These are phyloP conservation scores for Graphilbum ipis-grandicollis DNA, from an alignment of 2,329 filamentous ascomycete genomes.

Conservation along the genomic window DNA sequence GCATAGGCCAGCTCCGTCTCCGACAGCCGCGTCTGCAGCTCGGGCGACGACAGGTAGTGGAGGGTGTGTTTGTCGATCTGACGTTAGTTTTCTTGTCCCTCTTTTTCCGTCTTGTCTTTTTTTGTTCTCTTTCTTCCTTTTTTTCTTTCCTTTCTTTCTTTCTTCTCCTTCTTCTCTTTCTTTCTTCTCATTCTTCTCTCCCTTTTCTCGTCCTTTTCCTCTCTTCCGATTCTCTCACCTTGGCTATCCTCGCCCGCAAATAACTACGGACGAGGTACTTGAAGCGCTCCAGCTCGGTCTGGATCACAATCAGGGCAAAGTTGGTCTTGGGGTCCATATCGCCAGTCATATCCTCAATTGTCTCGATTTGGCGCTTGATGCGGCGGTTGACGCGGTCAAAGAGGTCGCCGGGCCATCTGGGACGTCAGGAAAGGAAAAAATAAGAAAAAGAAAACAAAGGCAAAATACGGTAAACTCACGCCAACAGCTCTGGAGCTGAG, in stretches of 20 bases:
- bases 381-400: slow-evolving; percentile 68
- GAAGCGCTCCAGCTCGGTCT: slow-evolving; percentile 88
- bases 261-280: slow-evolving; percentile 81
- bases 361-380: slow-evolving; percentile 21
- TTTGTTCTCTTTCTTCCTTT: background rate
- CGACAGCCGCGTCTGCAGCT: slow-evolving; percentile 48
- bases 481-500: slow-evolving; percentile 72
- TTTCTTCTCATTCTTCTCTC: no score
- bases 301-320: slow-evolving; percentile 83
- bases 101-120: background rate
- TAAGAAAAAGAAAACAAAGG: no score
- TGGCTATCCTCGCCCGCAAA: slow-evolving; percentile 69
- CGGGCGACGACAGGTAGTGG: slow-evolving; percentile 47
- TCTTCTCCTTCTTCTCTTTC: no score
- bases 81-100: background rate
- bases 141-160: no score
- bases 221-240: slow-evolving; percentile 32
- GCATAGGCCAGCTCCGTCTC: slow-evolving; percentile 67
- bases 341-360: slow-evolving; percentile 44
- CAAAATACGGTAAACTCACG: no score
- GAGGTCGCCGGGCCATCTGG: slow-evolving; percentile 49
- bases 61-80: slow-evolving; percentile 64
- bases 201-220: no score
- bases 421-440: no score
- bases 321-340: slow-evolving; percentile 82